phyloP scores from a whole-genome alignment of 257 asterid species.

The Cinchona pubescens region DNA sequence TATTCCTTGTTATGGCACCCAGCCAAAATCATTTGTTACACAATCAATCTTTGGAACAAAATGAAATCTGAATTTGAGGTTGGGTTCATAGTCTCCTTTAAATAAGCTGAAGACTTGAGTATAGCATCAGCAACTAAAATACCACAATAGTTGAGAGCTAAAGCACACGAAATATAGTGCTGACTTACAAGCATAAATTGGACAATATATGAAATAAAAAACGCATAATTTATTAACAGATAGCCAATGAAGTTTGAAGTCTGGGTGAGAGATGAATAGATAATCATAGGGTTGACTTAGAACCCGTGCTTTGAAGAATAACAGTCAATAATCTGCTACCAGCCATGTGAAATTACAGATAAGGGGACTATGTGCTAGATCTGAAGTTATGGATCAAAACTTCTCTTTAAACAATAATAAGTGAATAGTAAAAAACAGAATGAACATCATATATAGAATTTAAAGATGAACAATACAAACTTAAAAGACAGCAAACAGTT shows the following conservation, averaged over 20 bases:
- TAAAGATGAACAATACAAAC: background rate
- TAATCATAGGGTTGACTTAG: background rate
- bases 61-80: background rate
- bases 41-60: background rate
- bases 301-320: background rate
- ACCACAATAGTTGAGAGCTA: background rate
- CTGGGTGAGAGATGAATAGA: background rate
- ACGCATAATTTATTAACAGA: background rate
- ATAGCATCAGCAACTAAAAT: background rate
- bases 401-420: background rate
- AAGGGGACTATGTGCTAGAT: background rate
- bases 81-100: background rate
- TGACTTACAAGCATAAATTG: background rate
- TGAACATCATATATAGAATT: background rate
- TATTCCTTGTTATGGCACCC: background rate
- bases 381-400: background rate
- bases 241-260: background rate
- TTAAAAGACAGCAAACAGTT: background rate
- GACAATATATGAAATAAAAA: background rate
- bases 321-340: background rate
- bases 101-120: background rate
- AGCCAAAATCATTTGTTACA: background rate
- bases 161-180: background rate
- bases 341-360: background rate
- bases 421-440: background rate